Evolutionary conservation across 768 basidiomycete genomes (phyloP).

Genomic region (Tephrocybe sp.): DNA sequence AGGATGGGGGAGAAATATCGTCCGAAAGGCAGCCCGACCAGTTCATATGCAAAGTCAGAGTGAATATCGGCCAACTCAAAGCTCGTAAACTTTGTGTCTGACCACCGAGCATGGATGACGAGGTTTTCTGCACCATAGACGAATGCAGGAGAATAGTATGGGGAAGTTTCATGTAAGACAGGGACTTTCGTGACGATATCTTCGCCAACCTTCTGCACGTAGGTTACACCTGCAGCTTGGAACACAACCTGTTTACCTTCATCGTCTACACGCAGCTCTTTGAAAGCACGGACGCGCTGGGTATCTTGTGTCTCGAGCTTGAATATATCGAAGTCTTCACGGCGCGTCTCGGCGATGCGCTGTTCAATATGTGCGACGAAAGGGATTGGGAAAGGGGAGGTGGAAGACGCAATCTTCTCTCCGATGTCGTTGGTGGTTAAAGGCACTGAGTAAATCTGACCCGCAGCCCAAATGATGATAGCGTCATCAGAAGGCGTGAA

Average conservation of each 20-base stretch:
- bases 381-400: constrained; percentile 45
- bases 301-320: constrained; percentile 50
- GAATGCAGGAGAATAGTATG: constrained; percentile 71
- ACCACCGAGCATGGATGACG: constrained; percentile 68
- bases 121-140: constrained; percentile 47
- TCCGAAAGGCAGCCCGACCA: constrained; percentile 59
- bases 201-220: constrained; percentile 42
- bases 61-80: constrained; percentile 62
- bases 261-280: constrained; percentile 56
- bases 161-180: constrained; percentile 39
- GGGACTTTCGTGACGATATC: constrained; percentile 40
- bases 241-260: constrained; percentile 54
- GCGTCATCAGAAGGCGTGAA: constrained; percentile 60
- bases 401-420: constrained; percentile 44
- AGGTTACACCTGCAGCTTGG: constrained; percentile 63
- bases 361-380: constrained; percentile 66
- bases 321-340: constrained; percentile 46
- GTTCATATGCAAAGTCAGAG: constrained; percentile 40
- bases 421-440: constrained; percentile 47
- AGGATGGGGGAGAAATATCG: constrained; percentile 62
- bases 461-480: constrained; percentile 72
- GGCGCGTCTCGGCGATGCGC: constrained; percentile 59
- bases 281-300: constrained; percentile 61
- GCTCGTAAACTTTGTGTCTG: constrained; percentile 55
- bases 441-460: constrained; percentile 64